phyloP scores from a whole-genome alignment of 2,329 filamentous ascomycete genomes.

The Neofusicoccum cordaticola region DNA sequence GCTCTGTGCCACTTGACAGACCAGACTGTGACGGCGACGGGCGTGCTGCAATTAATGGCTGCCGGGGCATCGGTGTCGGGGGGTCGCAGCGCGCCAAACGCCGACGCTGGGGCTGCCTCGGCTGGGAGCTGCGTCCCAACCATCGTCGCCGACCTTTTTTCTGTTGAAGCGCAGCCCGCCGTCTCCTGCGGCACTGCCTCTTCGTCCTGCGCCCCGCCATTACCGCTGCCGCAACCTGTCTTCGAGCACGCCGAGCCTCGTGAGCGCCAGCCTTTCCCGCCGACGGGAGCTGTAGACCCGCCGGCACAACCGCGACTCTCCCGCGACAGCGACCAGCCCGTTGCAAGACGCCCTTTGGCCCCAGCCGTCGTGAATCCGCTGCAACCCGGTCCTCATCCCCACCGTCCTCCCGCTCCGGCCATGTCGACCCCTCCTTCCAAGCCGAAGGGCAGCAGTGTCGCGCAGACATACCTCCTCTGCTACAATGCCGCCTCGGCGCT shows the following conservation, averaged over 20 bases:
- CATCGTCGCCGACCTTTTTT: neutral
- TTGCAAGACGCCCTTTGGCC: too few relatives aligned
- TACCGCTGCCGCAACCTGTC: neutral
- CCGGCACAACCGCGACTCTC: neutral
- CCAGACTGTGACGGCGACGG: too few relatives aligned
- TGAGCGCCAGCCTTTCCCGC: neutral
- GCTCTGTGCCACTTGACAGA: neutral
- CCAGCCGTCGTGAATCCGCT: neutral
- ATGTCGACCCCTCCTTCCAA: neutral
- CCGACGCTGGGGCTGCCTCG: neutral
- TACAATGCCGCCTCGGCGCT: slow-evolving; percentile 80
- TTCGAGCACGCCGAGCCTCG: neutral
- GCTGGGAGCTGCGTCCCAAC: neutral
- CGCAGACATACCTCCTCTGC: slow-evolving; percentile 65
- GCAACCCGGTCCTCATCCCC: neutral
- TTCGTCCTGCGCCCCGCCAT: neutral
- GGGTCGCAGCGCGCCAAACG: neutral
- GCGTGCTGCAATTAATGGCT: too few relatives aligned
- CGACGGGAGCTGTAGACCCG: too few relatives aligned
- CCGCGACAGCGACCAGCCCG: too few relatives aligned
- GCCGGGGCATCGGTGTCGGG: neutral
- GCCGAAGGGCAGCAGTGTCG: neutral
- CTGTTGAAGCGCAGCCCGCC: neutral
- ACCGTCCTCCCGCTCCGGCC: neutral
- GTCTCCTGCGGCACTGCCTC: neutral